A percentile compares a stretch with the other conserved stretches of the same genome.
Conservation (phyloP, 208 protist genomes). For the Histomonas meleagridis region DNA sequence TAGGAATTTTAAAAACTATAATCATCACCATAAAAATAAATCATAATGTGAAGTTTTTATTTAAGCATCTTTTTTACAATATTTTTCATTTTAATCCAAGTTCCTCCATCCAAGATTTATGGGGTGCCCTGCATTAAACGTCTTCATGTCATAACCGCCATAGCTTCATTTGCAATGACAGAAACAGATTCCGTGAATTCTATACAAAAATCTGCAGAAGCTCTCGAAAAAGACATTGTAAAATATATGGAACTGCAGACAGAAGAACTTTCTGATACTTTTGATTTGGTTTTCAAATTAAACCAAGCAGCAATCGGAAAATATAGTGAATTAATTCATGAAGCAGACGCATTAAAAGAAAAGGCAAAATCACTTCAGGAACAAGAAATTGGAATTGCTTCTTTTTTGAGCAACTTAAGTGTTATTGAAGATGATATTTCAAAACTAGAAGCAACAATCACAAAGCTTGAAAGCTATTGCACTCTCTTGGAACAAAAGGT, state of each 20-base stretch:
- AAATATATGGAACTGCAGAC: slow-evolving; percentile 7
- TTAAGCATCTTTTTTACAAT: too few relatives aligned
- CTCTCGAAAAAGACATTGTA: background rate
- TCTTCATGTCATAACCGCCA: too few relatives aligned
- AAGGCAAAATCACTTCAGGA: background rate
- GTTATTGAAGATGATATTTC: slow-evolving; percentile 30
- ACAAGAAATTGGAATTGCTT: slow-evolving; percentile 32
- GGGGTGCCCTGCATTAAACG: too few relatives aligned
- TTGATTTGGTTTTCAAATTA: slow-evolving; percentile 9
- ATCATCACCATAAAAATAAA: too few relatives aligned
- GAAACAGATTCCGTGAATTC: background rate
- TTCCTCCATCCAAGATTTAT: too few relatives aligned
- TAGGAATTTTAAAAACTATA: too few relatives aligned
- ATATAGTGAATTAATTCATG: slow-evolving; percentile 10
- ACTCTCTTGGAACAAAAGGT: background rate
- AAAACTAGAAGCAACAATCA: background rate
- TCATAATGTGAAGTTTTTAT: too few relatives aligned
- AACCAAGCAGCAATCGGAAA: slow-evolving; percentile 16
- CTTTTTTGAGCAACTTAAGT: background rate
- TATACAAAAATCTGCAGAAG: background rate
- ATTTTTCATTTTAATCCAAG: too few relatives aligned
- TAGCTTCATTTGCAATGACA: background rate
- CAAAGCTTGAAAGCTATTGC: slow-evolving; percentile 3
- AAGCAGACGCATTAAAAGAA: background rate
- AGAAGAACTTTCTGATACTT: slow-evolving; percentile 31